Base-by-base conservation (phyloP, 1,139 yeast genomes). In the Hemisphaericaspora xylofermentans region DNA sequence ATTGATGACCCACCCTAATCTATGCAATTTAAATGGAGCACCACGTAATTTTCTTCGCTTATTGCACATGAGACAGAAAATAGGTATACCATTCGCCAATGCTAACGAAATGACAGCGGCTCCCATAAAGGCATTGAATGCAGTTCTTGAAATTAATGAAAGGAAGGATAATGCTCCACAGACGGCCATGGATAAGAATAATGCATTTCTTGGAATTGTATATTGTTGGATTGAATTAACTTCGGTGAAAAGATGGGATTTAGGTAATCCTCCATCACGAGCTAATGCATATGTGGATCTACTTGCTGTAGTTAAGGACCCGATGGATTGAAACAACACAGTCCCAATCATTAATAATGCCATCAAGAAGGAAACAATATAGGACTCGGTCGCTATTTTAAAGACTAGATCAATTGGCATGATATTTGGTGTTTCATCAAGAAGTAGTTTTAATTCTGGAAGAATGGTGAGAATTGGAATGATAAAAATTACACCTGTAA, bases 211-310 rank as follows among this genome's bases (percentile, higher is more conserved):
- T 1, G 95, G 96, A 18, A 85, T 81, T 9, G 64, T 68, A 43
- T 68, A 72, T 46, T 76, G 78, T 37, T 83, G 83, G 10, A 66
- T 61, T 2, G 78, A 68, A 48, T 83, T 82, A 33, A 87, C 88
- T 50, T 76, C 74, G 4, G 80, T 74, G 85, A 89, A 85, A 30
- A 74, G 58, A 9, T 74, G 68, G 44, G 82, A 78, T 51, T 74
- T 80, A 0, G 96, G 96, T 36, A 88, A 65, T 0, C 94, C 96
- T 35, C 86, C 89, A 59, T 88, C 97, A 62, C 97, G 79, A 40
- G 95, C 88, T 63, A 88, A 82, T 12, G 95, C 88, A 66, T 82
- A 88, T 1, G 91, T 85, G 27, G 88, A 82, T 67, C 96, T 79
- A 6, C 95, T 86, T 0, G 94, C 91, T 0, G 96, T 87, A 0